phyloP scores from a whole-genome alignment of 208 protist species.

The Leishmania turanica region DNA sequence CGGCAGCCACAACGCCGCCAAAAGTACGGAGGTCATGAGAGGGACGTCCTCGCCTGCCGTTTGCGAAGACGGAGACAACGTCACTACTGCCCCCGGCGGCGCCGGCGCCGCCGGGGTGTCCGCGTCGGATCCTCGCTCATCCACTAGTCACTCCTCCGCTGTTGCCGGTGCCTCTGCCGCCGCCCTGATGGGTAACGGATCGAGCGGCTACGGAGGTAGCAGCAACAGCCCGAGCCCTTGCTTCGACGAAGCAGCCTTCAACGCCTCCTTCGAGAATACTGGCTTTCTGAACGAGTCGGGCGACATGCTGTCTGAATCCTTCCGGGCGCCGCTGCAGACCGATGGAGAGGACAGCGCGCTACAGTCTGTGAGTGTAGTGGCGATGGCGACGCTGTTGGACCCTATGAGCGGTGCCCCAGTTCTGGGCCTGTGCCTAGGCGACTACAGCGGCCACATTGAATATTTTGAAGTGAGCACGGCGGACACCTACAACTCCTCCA shows the following conservation, averaged over 20 bases:
- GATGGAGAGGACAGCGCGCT: slow-evolving; percentile 42
- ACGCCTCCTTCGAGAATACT: slow-evolving; percentile 25
- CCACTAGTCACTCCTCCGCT: neutral
- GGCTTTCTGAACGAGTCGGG: slow-evolving; percentile 29
- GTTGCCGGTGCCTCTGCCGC: neutral
- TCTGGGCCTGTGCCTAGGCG: slow-evolving; percentile 75
- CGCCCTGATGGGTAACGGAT: neutral
- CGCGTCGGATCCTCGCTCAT: neutral
- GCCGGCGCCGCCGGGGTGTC: neutral
- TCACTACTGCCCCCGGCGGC: neutral
- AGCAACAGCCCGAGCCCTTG: slow-evolving; percentile 41
- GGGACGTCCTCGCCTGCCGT: neutral
- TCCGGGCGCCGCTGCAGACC: slow-evolving; percentile 12
- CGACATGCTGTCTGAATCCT: slow-evolving; percentile 38
- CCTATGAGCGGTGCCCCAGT: slow-evolving; percentile 69
- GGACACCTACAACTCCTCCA: slow-evolving; percentile 40
- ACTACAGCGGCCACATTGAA: slow-evolving; percentile 79
- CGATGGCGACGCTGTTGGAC: slow-evolving; percentile 75
- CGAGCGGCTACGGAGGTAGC: slow-evolving; percentile 15
- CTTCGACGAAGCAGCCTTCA: slow-evolving; percentile 57
- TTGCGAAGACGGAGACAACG: neutral
- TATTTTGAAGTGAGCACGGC: slow-evolving; percentile 77
- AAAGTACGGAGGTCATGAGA: neutral
- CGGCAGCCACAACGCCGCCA: slow-evolving; percentile 12
- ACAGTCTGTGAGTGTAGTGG: slow-evolving; percentile 62